Evolutionary conservation across 176 grass and related monocot species (phyloP), one percentile per base, ranked within the genome.

Genomic region (Carex scoparia): DNA sequence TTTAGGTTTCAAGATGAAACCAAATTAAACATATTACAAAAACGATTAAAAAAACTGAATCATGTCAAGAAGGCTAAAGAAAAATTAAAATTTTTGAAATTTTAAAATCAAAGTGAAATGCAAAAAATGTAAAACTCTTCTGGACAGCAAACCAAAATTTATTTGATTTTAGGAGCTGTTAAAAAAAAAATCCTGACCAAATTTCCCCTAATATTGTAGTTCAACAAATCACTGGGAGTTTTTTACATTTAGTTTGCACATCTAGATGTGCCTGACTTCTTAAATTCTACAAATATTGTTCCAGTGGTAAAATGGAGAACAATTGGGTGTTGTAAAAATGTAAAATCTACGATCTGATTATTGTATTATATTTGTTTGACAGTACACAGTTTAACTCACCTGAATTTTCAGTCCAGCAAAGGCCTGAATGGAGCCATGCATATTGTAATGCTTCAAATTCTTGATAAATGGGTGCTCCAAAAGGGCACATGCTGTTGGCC

Each of bases 341-440:
- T 19, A 46, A 76, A 40, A 18, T 38, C 12, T 33, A 32, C 8
- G 0, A 33, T 57, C 74, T 78, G 4, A 32, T 56, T 51, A 74
- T 74, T 56, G 74, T 27, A 78, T 55, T 56, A 28, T 78, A 33
- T 78, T 18, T 35, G 56, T 5, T 78, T 33, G 28, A 55, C 2
- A 28, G 28, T 78, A 78, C 5, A 31, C 74, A 57, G 74, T 9
- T 38, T 66, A 16, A 81, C 88, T 90, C 88, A 97, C 95, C 30
- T 84, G 84, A 65, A 90, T 76, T 84, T 94, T 95, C 38, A 61
- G 89, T 88, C 86, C 87, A 8, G 81, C 61, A 85, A 83, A 85
- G 28, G 85, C 79, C 77, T 92, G 88, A 76, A 84, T 15, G 84
- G 86, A 84, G 48, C 79, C 85, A 40, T 89, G 90, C 79, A 89